Evolutionary conservation across 768 basidiomycete species (phyloP), one percentile per base, ranked within the genome.

Genomic region (Chalciporus pseudorubinellus): DNA sequence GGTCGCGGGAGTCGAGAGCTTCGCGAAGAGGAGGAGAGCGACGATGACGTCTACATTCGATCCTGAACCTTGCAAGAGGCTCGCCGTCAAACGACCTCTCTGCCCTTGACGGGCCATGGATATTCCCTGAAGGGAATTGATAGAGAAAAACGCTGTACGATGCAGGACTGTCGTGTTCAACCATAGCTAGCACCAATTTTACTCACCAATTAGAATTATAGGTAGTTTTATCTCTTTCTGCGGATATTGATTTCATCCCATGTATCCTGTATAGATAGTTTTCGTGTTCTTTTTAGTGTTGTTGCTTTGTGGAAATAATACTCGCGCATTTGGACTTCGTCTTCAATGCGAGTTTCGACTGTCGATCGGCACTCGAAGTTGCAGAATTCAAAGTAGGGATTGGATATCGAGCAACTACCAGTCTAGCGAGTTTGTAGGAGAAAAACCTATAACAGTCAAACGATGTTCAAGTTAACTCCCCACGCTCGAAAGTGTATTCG

Each of bases 81-180:
- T 19, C 28, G 26, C 51, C 10, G 48, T 48, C 39, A 64, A 64
- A 48, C 57, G 63, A 43, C 53, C 60, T 46, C 44, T 59, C 3
- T 55, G 53, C 31, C 13, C 51, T 41, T 64, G 38, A 59, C 38
- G 14, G 36, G 39, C n/a, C 34, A 36, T 36, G 6, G 6, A 36
- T 16, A n/a, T 36, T 14, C 16, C 34, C 34, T n/a, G n/a, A n/a
- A 36, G 34, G 34, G 34, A 16, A 16, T 16, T 36, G n/a, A 16
- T 36, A 36, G 7, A 16, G 4, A 16, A 36, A 7, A 6, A 16
- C 2, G n/a, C 14, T 36, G 6, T 20, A 39, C 13, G 34, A 31
- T 44, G 44, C 20, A 19, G 29, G 41, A 43, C 41, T 26, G 13
- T 20, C 44, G 19, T 33, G 29, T 29, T 46, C 19, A 13, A 18